Percentiles rank a stretch among this genome's conserved stretches.
Conservation (phyloP, 164 flowering plant genomes). For the Macadamia integrifolia region DNA sequence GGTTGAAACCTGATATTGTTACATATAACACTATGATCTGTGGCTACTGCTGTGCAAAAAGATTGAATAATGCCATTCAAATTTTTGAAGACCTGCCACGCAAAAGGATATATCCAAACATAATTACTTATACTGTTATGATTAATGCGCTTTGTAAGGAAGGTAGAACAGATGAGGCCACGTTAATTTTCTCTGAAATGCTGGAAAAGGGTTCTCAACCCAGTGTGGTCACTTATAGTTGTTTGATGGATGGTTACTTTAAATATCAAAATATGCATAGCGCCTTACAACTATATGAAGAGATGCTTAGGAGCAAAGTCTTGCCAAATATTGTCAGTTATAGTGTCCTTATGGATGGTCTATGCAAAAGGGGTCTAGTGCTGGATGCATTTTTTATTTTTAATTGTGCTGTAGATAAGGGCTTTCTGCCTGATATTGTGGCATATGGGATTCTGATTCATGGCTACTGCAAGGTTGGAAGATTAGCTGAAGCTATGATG, state of each 20-base stretch:
- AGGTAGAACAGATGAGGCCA: conserved; percentile 38
- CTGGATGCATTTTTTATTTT: conserved; percentile 38
- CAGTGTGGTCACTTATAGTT: conserved; percentile 45
- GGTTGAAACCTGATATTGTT: conserved; percentile 38
- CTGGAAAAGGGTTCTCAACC: conserved; percentile 29
- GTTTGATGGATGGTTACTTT: conserved; percentile 44
- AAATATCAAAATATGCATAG: conserved; percentile 21
- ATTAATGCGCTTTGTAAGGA: conserved; percentile 44
- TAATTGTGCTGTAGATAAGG: conserved; percentile 26
- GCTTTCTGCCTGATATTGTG: conserved; percentile 44
- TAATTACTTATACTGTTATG: conserved; percentile 35
- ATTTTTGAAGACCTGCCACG: conserved; percentile 23
- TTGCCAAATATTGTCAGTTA: conserved; percentile 44
- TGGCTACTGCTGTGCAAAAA: conserved; percentile 36
- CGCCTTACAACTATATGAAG: conserved; percentile 35
- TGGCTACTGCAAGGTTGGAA: conserved; percentile 41
- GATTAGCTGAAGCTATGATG: conserved; percentile 32
- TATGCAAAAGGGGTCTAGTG: conserved; percentile 42
- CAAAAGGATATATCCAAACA: conserved; percentile 24
- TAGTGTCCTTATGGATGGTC: conserved; percentile 47
- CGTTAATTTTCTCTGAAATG: conserved; percentile 28
- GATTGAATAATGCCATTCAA: conserved; percentile 28
- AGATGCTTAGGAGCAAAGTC: conserved; percentile 34
- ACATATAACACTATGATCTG: conserved; percentile 52
- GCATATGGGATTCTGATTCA: conserved; percentile 46